Percentiles rank a stretch among this genome's conserved stretches.
Evolutionary conservation across 2,329 filamentous ascomycete species (phyloP).

Genomic region (Bipolaris victoriae): DNA sequence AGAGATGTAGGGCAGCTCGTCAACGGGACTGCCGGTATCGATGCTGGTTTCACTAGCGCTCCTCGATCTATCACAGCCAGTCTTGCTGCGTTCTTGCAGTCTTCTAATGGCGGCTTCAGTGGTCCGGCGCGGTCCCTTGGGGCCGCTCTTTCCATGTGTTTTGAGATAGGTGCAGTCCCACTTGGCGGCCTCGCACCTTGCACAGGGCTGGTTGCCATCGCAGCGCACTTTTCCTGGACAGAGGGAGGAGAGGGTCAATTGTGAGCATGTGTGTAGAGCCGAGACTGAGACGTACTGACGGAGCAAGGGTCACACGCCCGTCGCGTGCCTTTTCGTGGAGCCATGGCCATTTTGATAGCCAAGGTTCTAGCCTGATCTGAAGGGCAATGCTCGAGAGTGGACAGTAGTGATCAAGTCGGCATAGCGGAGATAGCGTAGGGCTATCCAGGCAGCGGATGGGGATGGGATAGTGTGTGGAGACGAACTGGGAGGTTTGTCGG

Average conservation of each 20-base stretch:
- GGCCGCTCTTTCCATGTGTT: conserved; percentile 45
- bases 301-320: conserved; percentile 47
- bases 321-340: conserved; percentile 44
- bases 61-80: conserved; percentile 28
- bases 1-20: conserved; percentile 37
- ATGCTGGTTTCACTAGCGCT: conserved; percentile 45
- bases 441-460: conserved; percentile 6
- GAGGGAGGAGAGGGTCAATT: conserved; percentile 3
- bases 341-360: conserved; percentile 33
- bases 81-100: conserved; percentile 41
- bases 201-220: conserved; percentile 44
- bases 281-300: conserved; percentile 24
- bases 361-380: conserved; percentile 23
- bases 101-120: conserved; percentile 45
- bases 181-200: conserved; percentile 41
- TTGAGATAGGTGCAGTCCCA: conserved; percentile 48
- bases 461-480: conserved; percentile 14
- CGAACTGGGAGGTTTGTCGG: conserved; percentile 17
- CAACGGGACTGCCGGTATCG: conserved; percentile 39
- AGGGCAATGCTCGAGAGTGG: conserved; percentile 25
- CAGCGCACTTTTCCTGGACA: conserved; percentile 38
- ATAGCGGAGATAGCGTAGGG: conserved; percentile 24
- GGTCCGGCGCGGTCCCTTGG: conserved; percentile 44
- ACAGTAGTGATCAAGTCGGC: conserved; percentile 27
- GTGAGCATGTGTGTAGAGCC: background rate